Evolutionary conservation across 768 basidiomycete genomes (phyloP).

Genomic region (Lepiota subincarnata): DNA sequence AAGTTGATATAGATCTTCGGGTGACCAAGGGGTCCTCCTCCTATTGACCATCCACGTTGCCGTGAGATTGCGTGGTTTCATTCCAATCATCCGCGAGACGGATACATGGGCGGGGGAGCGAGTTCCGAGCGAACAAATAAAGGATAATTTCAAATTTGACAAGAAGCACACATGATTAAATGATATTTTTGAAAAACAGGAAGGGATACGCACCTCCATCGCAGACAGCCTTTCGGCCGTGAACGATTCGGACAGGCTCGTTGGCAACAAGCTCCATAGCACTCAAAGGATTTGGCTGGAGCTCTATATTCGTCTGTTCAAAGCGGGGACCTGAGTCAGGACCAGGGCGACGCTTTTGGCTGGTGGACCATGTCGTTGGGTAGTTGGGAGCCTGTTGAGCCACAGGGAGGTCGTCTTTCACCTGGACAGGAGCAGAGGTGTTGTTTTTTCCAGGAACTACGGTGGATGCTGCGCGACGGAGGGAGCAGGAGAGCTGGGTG

Average conservation of each 20-base stretch:
- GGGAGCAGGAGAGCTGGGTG: conserved; percentile 26
- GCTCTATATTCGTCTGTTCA: conserved; percentile 84
- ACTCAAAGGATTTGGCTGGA: conserved; percentile 86
- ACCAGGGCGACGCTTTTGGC: conserved; percentile 66
- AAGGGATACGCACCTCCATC: conserved; percentile 77
- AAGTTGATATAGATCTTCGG: conserved; percentile 97
- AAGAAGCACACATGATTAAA: not conserved
- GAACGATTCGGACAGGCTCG: conserved; percentile 80
- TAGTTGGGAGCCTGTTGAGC: conserved; percentile 79
- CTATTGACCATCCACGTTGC: conserved; percentile 35
- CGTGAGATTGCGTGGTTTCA: conserved; percentile 8
- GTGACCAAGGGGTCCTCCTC: conserved; percentile 92
- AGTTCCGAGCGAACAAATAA: not conserved
- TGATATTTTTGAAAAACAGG: not conserved
- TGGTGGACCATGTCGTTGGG: conserved; percentile 79
- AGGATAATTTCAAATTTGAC: not conserved
- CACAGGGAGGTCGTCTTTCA: conserved; percentile 21
- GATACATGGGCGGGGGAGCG: not conserved
- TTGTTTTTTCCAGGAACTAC: conserved; percentile 25
- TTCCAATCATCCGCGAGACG: conserved; percentile 4
- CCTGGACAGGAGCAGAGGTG: conserved; percentile 12
- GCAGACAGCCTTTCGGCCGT: conserved; percentile 84
- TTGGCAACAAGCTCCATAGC: conserved; percentile 88
- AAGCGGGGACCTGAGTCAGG: conserved; percentile 71
- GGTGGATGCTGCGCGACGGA: conserved; percentile 25